Evolutionary conservation across 2,329 filamentous ascomycete species (phyloP).

Genomic region (Erysiphe pulchra): DNA sequence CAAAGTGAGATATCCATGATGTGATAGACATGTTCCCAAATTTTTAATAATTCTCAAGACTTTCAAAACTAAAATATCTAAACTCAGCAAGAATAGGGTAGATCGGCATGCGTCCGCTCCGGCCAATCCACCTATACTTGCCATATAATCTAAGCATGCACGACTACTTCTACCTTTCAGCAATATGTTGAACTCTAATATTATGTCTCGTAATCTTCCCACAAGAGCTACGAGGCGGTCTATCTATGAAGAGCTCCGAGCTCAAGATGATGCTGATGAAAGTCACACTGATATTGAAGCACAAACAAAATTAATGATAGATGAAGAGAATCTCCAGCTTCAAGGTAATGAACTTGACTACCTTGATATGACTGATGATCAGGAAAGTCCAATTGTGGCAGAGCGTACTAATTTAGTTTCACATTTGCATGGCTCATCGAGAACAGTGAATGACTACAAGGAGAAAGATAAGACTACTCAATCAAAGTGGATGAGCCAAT

Average conservation of each 20-base stretch:
- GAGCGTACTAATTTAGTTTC: slow-evolving; percentile 12
- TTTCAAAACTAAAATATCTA: too few species aligned
- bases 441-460: neutral
- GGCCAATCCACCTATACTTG: neutral
- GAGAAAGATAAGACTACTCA: neutral
- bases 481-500: slow-evolving; percentile 10
- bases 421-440: slow-evolving; percentile 2
- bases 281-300: slow-evolving; percentile 13
- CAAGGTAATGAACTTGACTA: slow-evolving; percentile 12
- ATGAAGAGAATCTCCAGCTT: slow-evolving; percentile 14
- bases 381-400: slow-evolving; percentile 11
- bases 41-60: too few species aligned
- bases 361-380: slow-evolving; percentile 11
- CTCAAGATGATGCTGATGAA: slow-evolving; percentile 11
- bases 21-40: too few species aligned
- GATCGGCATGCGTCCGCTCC: too few species aligned
- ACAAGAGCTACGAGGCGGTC: slow-evolving; percentile 11
- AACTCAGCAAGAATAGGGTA: too few species aligned
- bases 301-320: slow-evolving; percentile 11
- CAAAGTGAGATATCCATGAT: too few species aligned
- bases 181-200: slow-evolving; percentile 13
- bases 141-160: neutral
- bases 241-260: slow-evolving; percentile 14
- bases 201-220: slow-evolving; percentile 13
- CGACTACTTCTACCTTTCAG: neutral